Base-by-base conservation (phyloP, 140 eudicot species). In the Flaveria floridana region DNA sequence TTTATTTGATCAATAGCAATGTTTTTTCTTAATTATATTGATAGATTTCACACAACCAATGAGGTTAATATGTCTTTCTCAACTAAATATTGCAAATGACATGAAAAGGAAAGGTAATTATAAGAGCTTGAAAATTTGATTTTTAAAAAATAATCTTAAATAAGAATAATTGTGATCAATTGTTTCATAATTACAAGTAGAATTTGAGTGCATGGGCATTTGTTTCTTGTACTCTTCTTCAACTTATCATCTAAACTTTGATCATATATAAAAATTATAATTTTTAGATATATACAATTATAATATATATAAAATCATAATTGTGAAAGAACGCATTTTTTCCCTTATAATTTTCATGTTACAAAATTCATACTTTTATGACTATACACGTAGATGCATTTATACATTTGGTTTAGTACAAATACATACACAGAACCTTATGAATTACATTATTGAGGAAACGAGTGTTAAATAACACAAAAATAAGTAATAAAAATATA, bases 201-300 rank as follows among this genome's bases (percentile, higher is more conserved):
- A 25, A 30, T 15, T 63, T 63, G 23, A 30, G 47, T 63, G 69
- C 41, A 58, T 61, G 12, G 2, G 14, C 46, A 63, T 63, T 30
- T 63, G 69, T 63, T 63, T 63, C 46, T 30, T 63, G 69, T 63
- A 63, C 69, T 28, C 48, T 63, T 63, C 69, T 28, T 28, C 47
- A 7, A 15, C 47, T 48, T 48, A 48, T 11, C 55, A 48, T 12
- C 16, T 13, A 13, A 48, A 48, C 55, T 47, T 48, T 48, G 14
- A 12, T 48, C 55, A 48, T 48, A 48, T 48, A 12, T 48, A 48
- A 2, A 48, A 48, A 48, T 34, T 34, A 34, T 34, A 34, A 28
- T 0, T 28, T 28, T 28, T 28, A 28, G 6, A 13, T 48, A 2
- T 48, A 12, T 48, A 48, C 2, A 48, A 2, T 34, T 34, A 34